Evolutionary conservation across 257 asterid genomes (phyloP), one percentile per base, ranked within the genome.

Genomic region (Solanum chmielewskii): DNA sequence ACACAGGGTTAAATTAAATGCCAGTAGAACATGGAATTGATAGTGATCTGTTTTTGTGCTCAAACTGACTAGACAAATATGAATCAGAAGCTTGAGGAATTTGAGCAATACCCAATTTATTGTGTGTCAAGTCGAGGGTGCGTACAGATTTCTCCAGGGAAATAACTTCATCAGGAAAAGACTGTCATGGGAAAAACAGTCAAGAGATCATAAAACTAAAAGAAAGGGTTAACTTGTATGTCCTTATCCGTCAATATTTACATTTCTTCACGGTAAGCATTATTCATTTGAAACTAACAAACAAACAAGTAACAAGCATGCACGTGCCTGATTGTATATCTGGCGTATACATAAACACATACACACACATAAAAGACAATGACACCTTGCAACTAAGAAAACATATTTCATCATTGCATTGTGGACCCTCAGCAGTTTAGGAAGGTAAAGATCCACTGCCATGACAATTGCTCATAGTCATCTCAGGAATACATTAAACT

Each of bases 101-200:
- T 75, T 39, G 49, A 21, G 83, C 59, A 85, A 84, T 93, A 97
- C 98, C 96, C 88, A 97, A 80, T 92, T 90, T 95, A 83, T 97
- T 97, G 89, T 89, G 93, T 7, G 99, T 95, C 87, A 95, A 91
- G 92, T 97, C 99, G 77, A 97, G 97, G 25, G 98, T 95, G 64
- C 99, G 98, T 84, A 95, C 98, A 25, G 97, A 93, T 92, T 93
- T 90, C 88, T 93, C 98, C 74, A 97, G 91, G 66, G 91, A 94
- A 62, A 95, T 93, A 89, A 97, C 96, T 86, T 93, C 98, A 89
- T 94, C 94, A 0, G 99, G 98, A 91, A 97, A 94, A 85, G 95
- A 89, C 99, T 97, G 94, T 18, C 88, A 88, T 83, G 59, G 80
- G 42, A 66, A 35, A 84, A n/a, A 12, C n/a, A 78, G 44, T 37